phyloP scores from a whole-genome alignment of 306 rosid species.

The Castanospermum australe region DNA sequence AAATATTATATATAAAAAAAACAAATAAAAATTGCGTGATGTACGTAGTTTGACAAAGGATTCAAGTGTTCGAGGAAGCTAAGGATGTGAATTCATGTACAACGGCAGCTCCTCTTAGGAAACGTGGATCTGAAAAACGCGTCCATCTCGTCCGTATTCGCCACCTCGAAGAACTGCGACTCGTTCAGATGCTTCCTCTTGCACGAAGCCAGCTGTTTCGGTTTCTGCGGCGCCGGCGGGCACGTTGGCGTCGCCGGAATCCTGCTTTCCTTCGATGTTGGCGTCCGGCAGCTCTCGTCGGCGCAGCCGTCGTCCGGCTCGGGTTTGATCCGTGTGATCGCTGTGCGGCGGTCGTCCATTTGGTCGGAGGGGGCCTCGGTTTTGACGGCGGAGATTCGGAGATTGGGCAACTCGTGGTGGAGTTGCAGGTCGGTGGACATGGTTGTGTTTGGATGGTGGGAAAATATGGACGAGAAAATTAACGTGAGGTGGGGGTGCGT shows the following conservation, averaged over 20 bases:
- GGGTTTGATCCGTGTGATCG: not conserved
- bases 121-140: constrained; percentile 17
- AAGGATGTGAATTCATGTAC: not conserved
- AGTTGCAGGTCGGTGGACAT: constrained; percentile 22
- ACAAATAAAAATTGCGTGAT: not conserved
- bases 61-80: not conserved
- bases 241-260: constrained; percentile 16
- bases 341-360: not conserved
- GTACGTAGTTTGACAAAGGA: not conserved
- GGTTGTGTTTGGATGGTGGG: not conserved
- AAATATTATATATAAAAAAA: not conserved
- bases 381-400: not conserved
- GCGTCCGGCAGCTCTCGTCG: constrained; percentile 6
- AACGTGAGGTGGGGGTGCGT: not conserved
- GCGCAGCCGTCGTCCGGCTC: not conserved
- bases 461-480: not conserved
- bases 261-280: constrained; percentile 20
- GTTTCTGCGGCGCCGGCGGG: constrained; percentile 21
- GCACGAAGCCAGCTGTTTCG: not conserved
- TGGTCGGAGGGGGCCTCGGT: not conserved
- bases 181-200: constrained; percentile 21
- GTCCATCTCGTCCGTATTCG: constrained; percentile 22
- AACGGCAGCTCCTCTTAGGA: constrained; percentile 13
- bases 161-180: constrained; percentile 10
- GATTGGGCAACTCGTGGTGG: not conserved